Evolutionary conservation across 176 grass and related monocot genomes (phyloP), one percentile per base, ranked within the genome.

Genomic region (Pharus latifolius): DNA sequence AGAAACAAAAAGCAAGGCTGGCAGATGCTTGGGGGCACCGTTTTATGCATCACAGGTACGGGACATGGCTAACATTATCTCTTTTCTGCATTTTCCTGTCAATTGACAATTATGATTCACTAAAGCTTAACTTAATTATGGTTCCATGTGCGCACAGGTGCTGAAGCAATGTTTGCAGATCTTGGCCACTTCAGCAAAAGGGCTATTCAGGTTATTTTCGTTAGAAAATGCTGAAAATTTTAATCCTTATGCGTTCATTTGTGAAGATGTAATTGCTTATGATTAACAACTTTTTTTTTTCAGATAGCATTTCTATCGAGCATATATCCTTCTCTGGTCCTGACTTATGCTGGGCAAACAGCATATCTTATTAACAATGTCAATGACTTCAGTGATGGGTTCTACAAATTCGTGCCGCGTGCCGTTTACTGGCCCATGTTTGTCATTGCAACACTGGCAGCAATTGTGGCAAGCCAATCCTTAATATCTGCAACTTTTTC

Each of bases 381-480:
- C 57, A 71, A 91, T 53, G 82, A 96, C 54, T 86, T 85, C 45
- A 70, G 58, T 56, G 88, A 91, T 58, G 92, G 88, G 10, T 96
- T 96, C 77, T 96, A 73, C 63, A 96, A 91, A 31, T 96, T 88
- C 62, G 67, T 96, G 15, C 85, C 88, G 16, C 32, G 20, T 13
- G 79, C 85, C 0, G 78, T 96, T 71, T 96, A 91, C 70, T 96
- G 92, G 92, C 85, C 92, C 11, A 91, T 91, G 92, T 91, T 96
- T 69, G 17, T 86, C 49, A 72, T 96, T 18, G 78, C 88, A 49
- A 91, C 92, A 30, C 61, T 91, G 10, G 85, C 85, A 27, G 79
- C 88, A 48, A 91, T 96, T 26, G 92, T 96, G 9, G 85, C 88
- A 14, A 96, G 92, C 76, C 88, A 96, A 78, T 91, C 92, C 58